Evolutionary conservation across 2,329 filamentous ascomycete genomes (phyloP), one percentile per base, ranked within the genome.

Genomic region (Sarocladium brachiariae): DNA sequence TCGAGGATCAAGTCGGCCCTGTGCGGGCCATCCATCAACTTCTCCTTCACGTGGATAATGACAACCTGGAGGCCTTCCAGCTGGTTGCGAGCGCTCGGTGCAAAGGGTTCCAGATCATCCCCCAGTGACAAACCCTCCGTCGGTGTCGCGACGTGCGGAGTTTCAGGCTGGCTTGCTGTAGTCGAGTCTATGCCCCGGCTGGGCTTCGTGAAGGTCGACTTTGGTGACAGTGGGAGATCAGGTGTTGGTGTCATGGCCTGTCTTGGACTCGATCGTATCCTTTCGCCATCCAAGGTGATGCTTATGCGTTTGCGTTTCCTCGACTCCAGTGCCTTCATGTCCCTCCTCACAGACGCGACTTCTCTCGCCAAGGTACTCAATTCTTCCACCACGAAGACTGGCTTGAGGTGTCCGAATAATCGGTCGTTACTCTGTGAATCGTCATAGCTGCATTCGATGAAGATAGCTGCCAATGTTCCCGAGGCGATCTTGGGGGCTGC

Each of bases 391-490:
- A 99, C 69, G 63, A 89, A 93, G 1, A 83, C 76, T 0, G 93
- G 93, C 33, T 89, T 88, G 13, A 99, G 73, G 59, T 99, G 93
- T 0, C 93, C 93, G 57, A 90, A 99, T 0, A 99, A 75, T 1
- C 84, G 80, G 47, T 86, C 83, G 53, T 93, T 84, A 19, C 81
- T 76, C 59, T 90, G 86, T 7, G 80, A 80, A 64, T 96, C 86
- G 54, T 89, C 87, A 65, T 92, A 99, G 54, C 89, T 95, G 66
- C 92, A 97, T 71, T 99, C 93, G 58, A 99, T 95, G 62, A 97
- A 92, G 11, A 99, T 86, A 10, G 86, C 92, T 0, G 76, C 78
- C 0, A 99, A 75, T 3, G 77, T 74, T 1, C 89, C 88, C 0
- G 75, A 70, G 0, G 76, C 86, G 23, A 99, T 83, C 63, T 95